Evolutionary conservation across 1,284 basidiomycete genomes (phyloP).

Genomic region (Trametes pubescens): DNA sequence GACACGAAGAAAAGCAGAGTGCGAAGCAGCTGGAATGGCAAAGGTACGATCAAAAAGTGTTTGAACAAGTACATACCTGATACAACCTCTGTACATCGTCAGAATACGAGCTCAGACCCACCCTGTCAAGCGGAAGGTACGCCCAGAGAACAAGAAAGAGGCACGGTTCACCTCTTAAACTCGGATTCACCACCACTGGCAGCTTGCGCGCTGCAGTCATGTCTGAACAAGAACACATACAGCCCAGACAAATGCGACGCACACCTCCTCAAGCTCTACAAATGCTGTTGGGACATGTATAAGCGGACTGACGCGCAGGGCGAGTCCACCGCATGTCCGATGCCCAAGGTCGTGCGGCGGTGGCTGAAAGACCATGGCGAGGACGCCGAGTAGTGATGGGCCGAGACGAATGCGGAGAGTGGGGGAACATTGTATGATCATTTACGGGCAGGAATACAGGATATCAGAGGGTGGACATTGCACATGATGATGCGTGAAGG

Average conservation of each 20-base stretch:
- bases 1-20: background rate
- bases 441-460: background rate
- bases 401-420: background rate
- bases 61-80: background rate
- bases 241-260: conserved; percentile 66
- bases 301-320: conserved; percentile 48
- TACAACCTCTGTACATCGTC: background rate
- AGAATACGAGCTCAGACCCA: conserved; percentile 9
- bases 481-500: too few relatives aligned
- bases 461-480: too few relatives aligned
- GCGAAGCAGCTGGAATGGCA: background rate
- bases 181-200: too few relatives aligned
- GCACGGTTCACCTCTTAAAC: too few relatives aligned
- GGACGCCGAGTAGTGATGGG: conserved; percentile 3
- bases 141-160: background rate
- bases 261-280: conserved; percentile 60
- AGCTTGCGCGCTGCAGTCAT: conserved; percentile 72
- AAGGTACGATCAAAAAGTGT: background rate
- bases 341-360: conserved; percentile 56
- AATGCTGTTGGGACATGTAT: conserved; percentile 68
- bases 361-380: conserved; percentile 65
- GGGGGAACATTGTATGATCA: background rate
- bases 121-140: conserved; percentile 28
- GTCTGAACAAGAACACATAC: conserved; percentile 71
- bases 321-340: conserved; percentile 71